These are phyloP conservation scores for Claviceps monticola DNA, from an alignment of 2,329 filamentous ascomycete genomes.

Conservation along the genomic window DNA sequence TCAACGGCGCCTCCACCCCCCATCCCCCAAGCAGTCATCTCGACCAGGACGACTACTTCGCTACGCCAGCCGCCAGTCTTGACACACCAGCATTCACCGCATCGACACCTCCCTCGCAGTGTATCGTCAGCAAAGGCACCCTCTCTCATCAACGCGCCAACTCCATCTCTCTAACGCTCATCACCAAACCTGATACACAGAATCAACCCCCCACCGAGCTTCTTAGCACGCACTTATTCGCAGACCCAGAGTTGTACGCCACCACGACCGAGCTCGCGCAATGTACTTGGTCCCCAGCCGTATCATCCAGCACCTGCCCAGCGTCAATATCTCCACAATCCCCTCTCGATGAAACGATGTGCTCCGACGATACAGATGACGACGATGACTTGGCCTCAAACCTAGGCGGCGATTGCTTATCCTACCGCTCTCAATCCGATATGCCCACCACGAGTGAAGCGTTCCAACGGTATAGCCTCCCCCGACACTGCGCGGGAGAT, in stretches of 20 bases:
- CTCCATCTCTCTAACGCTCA: conserved; percentile 13
- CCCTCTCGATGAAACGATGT: conserved; percentile 27
- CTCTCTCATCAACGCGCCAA: conserved; percentile 8
- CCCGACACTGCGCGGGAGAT: conserved; percentile 15
- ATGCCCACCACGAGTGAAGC: conserved; percentile 8
- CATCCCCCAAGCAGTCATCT: conserved; percentile 24
- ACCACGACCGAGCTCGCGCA: conserved; percentile 11
- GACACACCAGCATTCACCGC: conserved; percentile 31
- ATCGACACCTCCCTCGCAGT: conserved; percentile 39
- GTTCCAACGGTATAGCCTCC: conserved; percentile 33
- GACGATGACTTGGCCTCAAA: conserved; percentile 24
- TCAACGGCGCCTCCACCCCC: conserved; percentile 18
- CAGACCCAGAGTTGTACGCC: conserved; percentile 12
- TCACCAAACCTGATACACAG: conserved; percentile 9
- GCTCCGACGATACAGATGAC: conserved; percentile 33
- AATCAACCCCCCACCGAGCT: conserved; percentile 6
- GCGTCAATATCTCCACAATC: conserved; percentile 25
- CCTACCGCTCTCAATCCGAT: conserved; percentile 11
- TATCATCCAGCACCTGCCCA: conserved; percentile 14
- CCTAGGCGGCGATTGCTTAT: conserved; percentile 22
- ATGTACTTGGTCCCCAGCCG: conserved; percentile 13
- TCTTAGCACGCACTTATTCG: conserved; percentile 6
- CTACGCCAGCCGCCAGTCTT: conserved; percentile 33
- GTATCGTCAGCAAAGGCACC: conserved; percentile 17
- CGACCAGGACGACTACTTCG: conserved; percentile 42